A percentile compares a stretch with the other conserved stretches of the same genome.
Conservation (phyloP, 768 basidiomycete species). For the Lanmaoa pseudosensibilis region DNA sequence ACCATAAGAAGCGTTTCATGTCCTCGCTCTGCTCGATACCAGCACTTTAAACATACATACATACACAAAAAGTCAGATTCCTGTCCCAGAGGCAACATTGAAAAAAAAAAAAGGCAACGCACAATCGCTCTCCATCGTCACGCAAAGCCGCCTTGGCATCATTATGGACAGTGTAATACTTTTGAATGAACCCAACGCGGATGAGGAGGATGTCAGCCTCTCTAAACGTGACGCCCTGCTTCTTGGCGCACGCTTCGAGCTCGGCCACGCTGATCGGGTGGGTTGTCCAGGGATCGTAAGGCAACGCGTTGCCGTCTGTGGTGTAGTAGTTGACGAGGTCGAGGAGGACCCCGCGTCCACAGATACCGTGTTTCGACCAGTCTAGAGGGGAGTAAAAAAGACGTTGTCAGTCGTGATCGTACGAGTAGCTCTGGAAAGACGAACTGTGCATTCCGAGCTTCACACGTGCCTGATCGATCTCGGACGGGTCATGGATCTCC, state of each 20-base stretch:
- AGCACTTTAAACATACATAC: constrained; percentile 39
- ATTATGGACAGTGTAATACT: constrained; percentile 44
- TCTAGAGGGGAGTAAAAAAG: constrained; percentile 36
- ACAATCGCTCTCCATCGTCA: constrained; percentile 50
- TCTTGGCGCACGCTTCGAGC: constrained; percentile 56
- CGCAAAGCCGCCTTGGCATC: constrained; percentile 46
- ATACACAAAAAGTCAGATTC: background rate
- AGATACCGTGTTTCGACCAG: constrained; percentile 71
- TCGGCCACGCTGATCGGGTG: constrained; percentile 53
- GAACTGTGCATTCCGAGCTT: constrained; percentile 69
- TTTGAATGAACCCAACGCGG: constrained; percentile 62
- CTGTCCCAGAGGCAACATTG: background rate
- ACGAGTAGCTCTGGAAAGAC: constrained; percentile 22
- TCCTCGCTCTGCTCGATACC: constrained; percentile 68
- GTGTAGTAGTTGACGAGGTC: constrained; percentile 60
- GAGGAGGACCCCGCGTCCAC: constrained; percentile 65
- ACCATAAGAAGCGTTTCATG: constrained; percentile 76
- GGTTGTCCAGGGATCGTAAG: constrained; percentile 64
- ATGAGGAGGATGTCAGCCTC: constrained; percentile 61
- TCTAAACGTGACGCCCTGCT: constrained; percentile 57
- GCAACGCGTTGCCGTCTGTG: constrained; percentile 39
- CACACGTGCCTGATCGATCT: constrained; percentile 46
- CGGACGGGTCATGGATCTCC: constrained; percentile 47
- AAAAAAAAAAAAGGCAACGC: constrained; percentile 21
- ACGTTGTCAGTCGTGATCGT: background rate